Percentiles rank a stretch among this genome's conserved stretches.
phyloP scores from a whole-genome alignment of 2,329 filamentous ascomycete species.

The Orbilia javanica region DNA sequence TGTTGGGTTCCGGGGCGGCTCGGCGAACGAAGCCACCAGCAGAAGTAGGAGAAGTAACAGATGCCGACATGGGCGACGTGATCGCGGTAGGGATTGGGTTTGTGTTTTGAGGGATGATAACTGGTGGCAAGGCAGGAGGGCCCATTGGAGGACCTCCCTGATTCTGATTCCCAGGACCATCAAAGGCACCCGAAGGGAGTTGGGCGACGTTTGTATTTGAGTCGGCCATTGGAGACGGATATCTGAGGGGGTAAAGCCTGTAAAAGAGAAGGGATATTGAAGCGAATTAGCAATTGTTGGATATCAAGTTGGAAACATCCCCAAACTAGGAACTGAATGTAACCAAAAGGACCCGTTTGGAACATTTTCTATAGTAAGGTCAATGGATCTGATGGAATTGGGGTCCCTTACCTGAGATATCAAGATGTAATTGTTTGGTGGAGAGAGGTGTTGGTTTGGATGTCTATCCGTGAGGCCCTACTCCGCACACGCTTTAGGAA shows the following conservation, averaged over 20 bases:
- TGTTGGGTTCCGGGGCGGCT: conserved; percentile 96
- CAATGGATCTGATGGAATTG: conserved; percentile 36
- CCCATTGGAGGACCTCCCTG: conserved; percentile 76
- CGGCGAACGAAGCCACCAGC: conserved; percentile 85
- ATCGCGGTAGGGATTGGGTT: conserved; percentile 95
- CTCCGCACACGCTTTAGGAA: conserved; percentile 61
- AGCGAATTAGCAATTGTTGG: conserved; percentile 23
- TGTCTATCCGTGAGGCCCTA: conserved; percentile 56
- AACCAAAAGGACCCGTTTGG: neutral
- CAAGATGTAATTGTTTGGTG: conserved; percentile 40
- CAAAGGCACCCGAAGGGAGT: conserved; percentile 76
- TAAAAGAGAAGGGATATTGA: neutral
- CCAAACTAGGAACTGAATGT: neutral
- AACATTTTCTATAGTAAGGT: neutral
- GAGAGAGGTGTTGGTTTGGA: conserved; percentile 58
- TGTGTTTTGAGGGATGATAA: conserved; percentile 92
- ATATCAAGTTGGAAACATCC: neutral
- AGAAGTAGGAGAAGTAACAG: conserved; percentile 86
- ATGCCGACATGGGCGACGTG: conserved; percentile 83
- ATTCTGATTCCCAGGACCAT: conserved; percentile 70
- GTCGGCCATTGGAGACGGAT: conserved; percentile 61
- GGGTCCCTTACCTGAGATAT: conserved; percentile 60
- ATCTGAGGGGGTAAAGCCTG: conserved; percentile 59
- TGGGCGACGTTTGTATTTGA: conserved; percentile 69
- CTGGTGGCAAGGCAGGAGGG: conserved; percentile 84